These are phyloP conservation scores for Cryphonectria carpinicola DNA, from an alignment of 2,329 filamentous ascomycete species.

Conservation along the genomic window DNA sequence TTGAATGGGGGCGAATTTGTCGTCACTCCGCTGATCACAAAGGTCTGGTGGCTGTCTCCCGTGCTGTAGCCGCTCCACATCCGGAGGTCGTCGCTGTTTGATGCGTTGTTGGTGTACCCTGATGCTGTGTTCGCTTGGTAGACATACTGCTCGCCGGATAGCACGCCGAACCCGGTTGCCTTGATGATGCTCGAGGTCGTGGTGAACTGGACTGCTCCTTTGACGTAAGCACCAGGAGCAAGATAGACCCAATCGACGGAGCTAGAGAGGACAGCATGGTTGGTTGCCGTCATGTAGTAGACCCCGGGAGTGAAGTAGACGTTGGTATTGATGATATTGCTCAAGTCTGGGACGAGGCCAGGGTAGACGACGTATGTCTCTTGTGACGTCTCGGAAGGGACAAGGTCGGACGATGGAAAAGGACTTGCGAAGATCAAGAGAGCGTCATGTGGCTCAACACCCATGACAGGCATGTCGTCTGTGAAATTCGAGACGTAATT, in stretches of 20 bases:
- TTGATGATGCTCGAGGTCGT: constrained; percentile 32
- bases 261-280: constrained; percentile 18
- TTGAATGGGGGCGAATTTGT: constrained; percentile 43
- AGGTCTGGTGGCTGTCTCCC: constrained; percentile 32
- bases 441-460: constrained; percentile 37
- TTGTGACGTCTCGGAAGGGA: constrained; percentile 29
- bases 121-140: constrained; percentile 41
- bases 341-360: constrained; percentile 33
- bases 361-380: constrained; percentile 32
- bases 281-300: constrained; percentile 35
- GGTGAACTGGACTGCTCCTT: constrained; percentile 42
- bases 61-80: constrained; percentile 38
- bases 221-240: constrained; percentile 42
- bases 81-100: constrained; percentile 36
- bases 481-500: constrained; percentile 33
- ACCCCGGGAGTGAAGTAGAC: constrained; percentile 39
- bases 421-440: constrained; percentile 41
- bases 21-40: constrained; percentile 37
- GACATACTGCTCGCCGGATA: constrained; percentile 44
- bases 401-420: constrained; percentile 29
- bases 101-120: constrained; percentile 36
- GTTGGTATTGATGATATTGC: constrained; percentile 27
- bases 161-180: constrained; percentile 41
- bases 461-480: constrained; percentile 31
- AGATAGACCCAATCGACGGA: constrained; percentile 36